Evolutionary conservation across 1,284 basidiomycete genomes (phyloP), one percentile per base, ranked within the genome.

Genomic region (Bjerkandera adusta): DNA sequence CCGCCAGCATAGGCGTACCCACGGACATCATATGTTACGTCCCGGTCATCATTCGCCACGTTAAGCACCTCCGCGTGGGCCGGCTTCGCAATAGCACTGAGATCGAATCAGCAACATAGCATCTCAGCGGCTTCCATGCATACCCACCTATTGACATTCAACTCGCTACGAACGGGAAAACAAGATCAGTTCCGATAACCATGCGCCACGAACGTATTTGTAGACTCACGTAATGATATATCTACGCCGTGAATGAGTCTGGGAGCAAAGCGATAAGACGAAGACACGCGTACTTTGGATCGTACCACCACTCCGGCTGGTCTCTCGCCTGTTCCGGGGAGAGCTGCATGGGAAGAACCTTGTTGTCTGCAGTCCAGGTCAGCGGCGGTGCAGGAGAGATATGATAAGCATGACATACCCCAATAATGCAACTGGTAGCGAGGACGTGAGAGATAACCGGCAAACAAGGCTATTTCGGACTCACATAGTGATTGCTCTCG

Each of bases 1-100:
- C 84, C 83, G n/a, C 84, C 84, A 12, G 73, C 69, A 58, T 86
- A 86, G 0, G 82, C 83, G 52, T 85, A 87, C 5, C 84, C 84
- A 38, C 64, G 59, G 13, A 74, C 24, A 3, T 61, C 61, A 52
- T 79, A 83, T 2, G 50, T 52, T 15, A 25, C 32, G 8, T 16
- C 18, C 3, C 34, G 16, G 1, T 42, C 47, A 40, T 43, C 12
- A 5, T 52, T 16, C 6, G 53, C 29, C 7, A 69, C 46, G 11
- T 66, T 52, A 12, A 83, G 48, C 5, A 58, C 61, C 50, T 84
- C 79, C 29, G 75, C 68, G 58, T 87, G 84, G 18, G 71, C 75
- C 0, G 84, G 84, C 12, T 68, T 66, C 0, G 76, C 78, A 38
- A 85, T 78, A 1, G 73, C 81, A 24, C 76, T 77, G 50, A 4